Percentiles rank a stretch among this genome's conserved stretches.
phyloP scores from a whole-genome alignment of 164 flowering plant species.

The Taxillus chinensis region DNA sequence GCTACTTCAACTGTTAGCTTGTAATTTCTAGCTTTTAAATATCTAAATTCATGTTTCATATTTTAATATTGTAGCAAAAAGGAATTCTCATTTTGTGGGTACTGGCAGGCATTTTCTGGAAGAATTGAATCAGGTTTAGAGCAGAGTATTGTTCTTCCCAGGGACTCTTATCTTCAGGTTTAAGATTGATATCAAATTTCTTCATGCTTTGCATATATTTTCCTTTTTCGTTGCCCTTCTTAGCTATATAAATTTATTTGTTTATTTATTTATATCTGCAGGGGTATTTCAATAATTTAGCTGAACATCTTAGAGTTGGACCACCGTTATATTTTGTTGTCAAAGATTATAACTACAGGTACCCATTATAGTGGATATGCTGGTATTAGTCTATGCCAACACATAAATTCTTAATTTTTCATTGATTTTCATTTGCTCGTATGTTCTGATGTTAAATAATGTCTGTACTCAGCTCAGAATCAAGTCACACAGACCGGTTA shows the following conservation, averaged over 20 bases:
- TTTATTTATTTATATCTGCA: slow-evolving; percentile 18
- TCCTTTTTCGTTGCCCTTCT: neutral
- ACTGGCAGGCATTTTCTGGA: slow-evolving; percentile 62
- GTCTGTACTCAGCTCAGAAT: slow-evolving; percentile 52
- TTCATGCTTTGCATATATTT: neutral
- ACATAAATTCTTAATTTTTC: too few relatives aligned
- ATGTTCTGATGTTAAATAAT: neutral
- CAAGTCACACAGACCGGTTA: slow-evolving; percentile 76
- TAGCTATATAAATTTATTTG: too few relatives aligned
- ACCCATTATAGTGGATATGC: too few relatives aligned
- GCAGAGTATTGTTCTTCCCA: slow-evolving; percentile 91
- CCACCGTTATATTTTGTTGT: slow-evolving; percentile 96
- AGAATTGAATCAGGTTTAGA: slow-evolving; percentile 93
- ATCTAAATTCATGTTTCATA: neutral
- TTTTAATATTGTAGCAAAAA: slow-evolving; percentile 3
- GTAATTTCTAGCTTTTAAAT: neutral
- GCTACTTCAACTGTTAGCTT: too few relatives aligned
- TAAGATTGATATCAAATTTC: neutral
- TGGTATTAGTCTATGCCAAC: neutral
- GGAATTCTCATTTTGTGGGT: too few relatives aligned
- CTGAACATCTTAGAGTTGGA: slow-evolving; percentile 84
- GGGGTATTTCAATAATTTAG: slow-evolving; percentile 82
- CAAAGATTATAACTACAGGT: slow-evolving; percentile 91
- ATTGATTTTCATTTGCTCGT: too few relatives aligned
- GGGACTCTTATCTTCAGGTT: slow-evolving; percentile 97